Evolutionary conservation across 441 rosid species (phyloP), one percentile per base, ranked within the genome.

Genomic region (Monsonia emarginata): DNA sequence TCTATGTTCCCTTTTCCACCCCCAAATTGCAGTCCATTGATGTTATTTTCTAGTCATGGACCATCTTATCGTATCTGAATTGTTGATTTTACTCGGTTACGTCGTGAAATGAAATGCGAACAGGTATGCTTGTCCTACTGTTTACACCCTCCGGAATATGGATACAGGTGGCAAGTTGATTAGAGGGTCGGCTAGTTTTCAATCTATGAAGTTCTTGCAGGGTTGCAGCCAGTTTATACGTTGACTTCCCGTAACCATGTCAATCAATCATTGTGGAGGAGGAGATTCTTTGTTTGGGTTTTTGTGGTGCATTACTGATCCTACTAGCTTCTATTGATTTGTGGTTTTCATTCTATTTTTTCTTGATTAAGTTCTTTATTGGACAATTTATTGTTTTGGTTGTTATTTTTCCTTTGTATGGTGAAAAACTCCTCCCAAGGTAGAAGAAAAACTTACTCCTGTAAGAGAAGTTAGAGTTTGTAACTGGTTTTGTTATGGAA

Each of bases 251-350:
- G 60, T 70, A 70, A 64, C 28, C 8, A 52, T 36, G 61, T 64
- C 40, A 21, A 54, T 56, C 16, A 36, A 14, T 54, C 36, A 65
- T n/a, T n/a, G n/a, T n/a, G 74, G 73, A 64, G 73, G 60, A 61
- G 63, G 69, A 24, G 9, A 19, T 50, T 50, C 21, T 50, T 50
- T 10, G 7, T 21, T 19, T 50, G 58, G 27, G n/a, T n/a, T 22
- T 50, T 6, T 26, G 27, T 6, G 24, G 26, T 19, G 58, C 25
- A 21, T 36, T 36, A 69, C 72, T 76, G 72, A 75, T 76, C 67
- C 19, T 57, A 66, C 32, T 67, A 52, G 65, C 67, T 65, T 46
- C 8, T 34, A 18, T 65, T 6, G 25, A 5, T 36, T 19, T 0
- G 7, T 10, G 18, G 57, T 19, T 50, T 50, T 50, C 1, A 21